Percentiles rank a stretch among this genome's conserved stretches.
Conservation (phyloP, 2,329 filamentous ascomycete genomes). For the Colletotrichum siamense region DNA sequence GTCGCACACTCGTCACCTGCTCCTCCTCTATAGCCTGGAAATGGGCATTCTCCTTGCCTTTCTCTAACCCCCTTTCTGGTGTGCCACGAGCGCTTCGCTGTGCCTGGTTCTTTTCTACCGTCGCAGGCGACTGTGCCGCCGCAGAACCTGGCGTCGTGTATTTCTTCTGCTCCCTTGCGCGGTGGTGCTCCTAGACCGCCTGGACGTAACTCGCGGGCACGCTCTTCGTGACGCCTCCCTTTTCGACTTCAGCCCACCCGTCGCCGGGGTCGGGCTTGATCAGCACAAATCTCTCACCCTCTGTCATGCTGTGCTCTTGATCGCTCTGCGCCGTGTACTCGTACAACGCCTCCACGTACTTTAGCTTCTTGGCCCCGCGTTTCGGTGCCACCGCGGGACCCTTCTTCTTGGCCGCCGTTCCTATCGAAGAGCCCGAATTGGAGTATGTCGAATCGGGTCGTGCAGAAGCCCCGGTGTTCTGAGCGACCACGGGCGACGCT, state of each 20-base stretch:
- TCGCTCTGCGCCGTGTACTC: constrained; percentile 88
- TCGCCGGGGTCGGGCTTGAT: constrained; percentile 88
- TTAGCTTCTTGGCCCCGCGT: constrained; percentile 90
- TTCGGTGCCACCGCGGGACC: constrained; percentile 90
- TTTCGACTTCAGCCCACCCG: constrained; percentile 97
- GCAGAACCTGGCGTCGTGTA: not conserved
- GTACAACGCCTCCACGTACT: constrained; percentile 92
- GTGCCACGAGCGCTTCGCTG: not conserved
- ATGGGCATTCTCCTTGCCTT: not conserved
- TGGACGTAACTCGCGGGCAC: constrained; percentile 95
- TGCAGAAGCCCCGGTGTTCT: constrained; percentile 51
- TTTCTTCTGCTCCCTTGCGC: not conserved
- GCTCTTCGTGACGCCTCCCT: constrained; percentile 82
- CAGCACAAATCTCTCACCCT: constrained; percentile 91
- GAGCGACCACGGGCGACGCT: constrained; percentile 47
- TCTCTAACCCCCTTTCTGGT: not conserved
- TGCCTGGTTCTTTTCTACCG: not conserved
- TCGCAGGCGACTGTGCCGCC: not conserved
- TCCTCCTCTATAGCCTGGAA: not conserved
- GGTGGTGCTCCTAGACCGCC: constrained; percentile 58
- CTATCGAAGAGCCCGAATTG: constrained; percentile 74
- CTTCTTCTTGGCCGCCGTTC: constrained; percentile 73
- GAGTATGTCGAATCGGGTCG: constrained; percentile 80
- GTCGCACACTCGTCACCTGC: constrained; percentile 20
- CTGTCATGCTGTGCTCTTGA: constrained; percentile 85